Conservation (phyloP, 2,329 filamentous ascomycete species). For the Decorospora gaudefroyi region DNA sequence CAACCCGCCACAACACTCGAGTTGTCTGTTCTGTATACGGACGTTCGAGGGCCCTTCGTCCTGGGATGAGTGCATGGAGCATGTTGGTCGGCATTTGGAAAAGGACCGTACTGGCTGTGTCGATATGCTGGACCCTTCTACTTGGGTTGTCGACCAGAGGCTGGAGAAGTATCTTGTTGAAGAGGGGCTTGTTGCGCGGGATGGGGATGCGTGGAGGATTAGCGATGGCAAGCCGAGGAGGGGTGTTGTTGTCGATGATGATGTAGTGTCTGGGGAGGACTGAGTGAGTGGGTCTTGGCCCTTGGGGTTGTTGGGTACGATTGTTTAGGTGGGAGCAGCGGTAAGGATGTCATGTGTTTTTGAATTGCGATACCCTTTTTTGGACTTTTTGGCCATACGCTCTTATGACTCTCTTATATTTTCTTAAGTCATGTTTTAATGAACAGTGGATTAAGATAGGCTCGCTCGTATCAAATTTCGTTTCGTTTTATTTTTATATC, state of each 20-base stretch:
- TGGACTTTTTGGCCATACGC: no score
- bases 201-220: constrained; percentile 39
- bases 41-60: constrained; percentile 65
- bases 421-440: no score
- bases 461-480: no score
- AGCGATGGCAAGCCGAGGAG: constrained; percentile 38
- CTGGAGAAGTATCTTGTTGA: constrained; percentile 49
- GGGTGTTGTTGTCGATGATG: constrained; percentile 5
- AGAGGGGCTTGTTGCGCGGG: constrained; percentile 46
- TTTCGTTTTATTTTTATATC: no score
- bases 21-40: constrained; percentile 68
- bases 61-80: constrained; percentile 87
- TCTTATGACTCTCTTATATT: no score
- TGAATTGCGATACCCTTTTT: no score
- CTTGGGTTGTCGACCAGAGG: constrained; percentile 35
- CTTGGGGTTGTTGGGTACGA: no score
- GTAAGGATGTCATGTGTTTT: no score
- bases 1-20: constrained; percentile 62
- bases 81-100: constrained; percentile 81
- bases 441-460: no score
- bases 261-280: constrained; percentile 23
- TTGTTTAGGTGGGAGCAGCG: no score
- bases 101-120: constrained; percentile 47
- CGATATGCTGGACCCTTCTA: constrained; percentile 20
- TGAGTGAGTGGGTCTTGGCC: no score